Conservation (phyloP, 2,329 filamentous ascomycete genomes). For the Pseudopyricularia javanii region DNA sequence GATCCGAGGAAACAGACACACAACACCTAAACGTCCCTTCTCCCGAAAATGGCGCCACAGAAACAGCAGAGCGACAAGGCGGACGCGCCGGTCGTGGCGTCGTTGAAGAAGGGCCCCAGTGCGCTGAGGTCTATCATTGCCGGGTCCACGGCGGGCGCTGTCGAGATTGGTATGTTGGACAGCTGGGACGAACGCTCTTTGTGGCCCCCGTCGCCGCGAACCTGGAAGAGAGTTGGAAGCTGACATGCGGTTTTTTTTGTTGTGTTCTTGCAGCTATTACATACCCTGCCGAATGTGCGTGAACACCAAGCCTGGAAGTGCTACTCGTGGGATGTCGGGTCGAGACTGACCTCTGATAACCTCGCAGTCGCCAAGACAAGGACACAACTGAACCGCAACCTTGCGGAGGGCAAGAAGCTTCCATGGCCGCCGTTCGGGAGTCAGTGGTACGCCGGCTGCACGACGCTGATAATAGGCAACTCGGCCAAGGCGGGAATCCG, state of each 20-base stretch:
- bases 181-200: no score
- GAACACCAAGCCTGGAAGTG: neutral
- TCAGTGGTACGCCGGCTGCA: constrained; percentile 98
- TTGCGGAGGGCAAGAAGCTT: constrained; percentile 73
- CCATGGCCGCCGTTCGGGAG: constrained; percentile 88
- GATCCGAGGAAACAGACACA: neutral
- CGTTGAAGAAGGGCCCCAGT: constrained; percentile 49
- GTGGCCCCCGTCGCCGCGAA: no score
- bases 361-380: constrained; percentile 77
- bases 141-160: constrained; percentile 82
- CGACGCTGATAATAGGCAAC: constrained; percentile 92
- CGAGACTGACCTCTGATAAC: constrained; percentile 2
- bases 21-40: neutral
- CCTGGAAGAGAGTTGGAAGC: neutral
- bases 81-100: neutral
- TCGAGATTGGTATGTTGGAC: constrained; percentile 64
- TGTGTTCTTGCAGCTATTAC: constrained; percentile 50
- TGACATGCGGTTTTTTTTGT: neutral
- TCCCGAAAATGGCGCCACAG: neutral
- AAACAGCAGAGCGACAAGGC: neutral
- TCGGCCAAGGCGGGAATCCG: constrained; percentile 91
- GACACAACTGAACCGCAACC: constrained; percentile 77
- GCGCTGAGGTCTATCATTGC: constrained; percentile 82
- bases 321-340: neutral
- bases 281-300: constrained; percentile 82